Conservation (phyloP, 208 protist genomes). For the Phytomonas sp. region DNA sequence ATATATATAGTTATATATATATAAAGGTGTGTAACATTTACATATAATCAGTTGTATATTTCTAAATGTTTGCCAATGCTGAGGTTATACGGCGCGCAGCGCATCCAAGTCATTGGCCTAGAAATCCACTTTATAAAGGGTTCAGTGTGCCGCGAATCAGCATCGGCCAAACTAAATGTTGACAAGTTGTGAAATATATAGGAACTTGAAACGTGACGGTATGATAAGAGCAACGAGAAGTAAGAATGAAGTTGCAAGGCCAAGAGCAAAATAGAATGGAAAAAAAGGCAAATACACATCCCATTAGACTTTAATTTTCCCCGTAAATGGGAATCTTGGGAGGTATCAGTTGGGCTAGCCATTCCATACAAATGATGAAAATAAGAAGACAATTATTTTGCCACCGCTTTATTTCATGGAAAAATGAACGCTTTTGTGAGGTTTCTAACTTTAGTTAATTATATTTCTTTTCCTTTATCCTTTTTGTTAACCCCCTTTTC, state of each 20-base stretch:
- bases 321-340: not conserved
- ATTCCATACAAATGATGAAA: not conserved
- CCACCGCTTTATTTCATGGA: not conserved
- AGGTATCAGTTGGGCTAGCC: not conserved
- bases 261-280: not conserved
- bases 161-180: not conserved
- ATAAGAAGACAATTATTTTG: not conserved
- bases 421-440: not conserved
- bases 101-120: too few species aligned
- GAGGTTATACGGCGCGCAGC: not conserved
- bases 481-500: not conserved
- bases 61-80: not conserved
- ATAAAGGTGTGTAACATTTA: not conserved
- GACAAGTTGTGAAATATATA: not conserved
- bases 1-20: conserved; percentile 1
- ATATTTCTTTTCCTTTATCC: not conserved
- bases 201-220: not conserved
- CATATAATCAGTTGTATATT: not conserved
- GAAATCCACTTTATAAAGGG: too few species aligned
- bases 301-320: not conserved
- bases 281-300: not conserved
- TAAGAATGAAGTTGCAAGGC: not conserved
- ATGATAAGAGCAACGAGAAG: not conserved
- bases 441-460: not conserved
- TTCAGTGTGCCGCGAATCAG: not conserved